Percentiles rank a stretch among this genome's conserved stretches.
Conservation (phyloP, 768 basidiomycete genomes). For the Panus rudis region DNA sequence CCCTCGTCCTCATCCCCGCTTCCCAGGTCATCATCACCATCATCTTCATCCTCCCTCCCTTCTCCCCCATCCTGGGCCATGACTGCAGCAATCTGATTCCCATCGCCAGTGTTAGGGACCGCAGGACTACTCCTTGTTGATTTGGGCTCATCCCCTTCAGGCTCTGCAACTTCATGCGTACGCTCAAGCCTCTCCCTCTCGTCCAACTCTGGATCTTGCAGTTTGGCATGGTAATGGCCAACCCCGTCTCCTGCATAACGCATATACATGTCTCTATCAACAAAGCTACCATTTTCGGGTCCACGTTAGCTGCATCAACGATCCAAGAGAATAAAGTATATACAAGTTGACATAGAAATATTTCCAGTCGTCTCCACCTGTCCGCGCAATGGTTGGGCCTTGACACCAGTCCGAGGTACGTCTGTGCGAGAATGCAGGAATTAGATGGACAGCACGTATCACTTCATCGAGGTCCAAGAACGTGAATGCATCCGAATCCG, state of each 20-base stretch:
- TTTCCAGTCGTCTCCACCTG: conserved; percentile 3
- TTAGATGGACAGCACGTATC: conserved; percentile 20
- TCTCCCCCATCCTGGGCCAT: background rate
- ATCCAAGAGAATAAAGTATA: background rate
- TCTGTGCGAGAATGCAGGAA: conserved; percentile 22
- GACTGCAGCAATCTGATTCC: too few relatives aligned
- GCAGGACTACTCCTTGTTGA: background rate
- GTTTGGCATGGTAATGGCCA: conserved; percentile 1
- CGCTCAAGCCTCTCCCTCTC: too few relatives aligned
- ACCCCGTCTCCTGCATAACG: conserved; percentile 7
- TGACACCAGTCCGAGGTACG: background rate
- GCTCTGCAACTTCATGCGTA: background rate
- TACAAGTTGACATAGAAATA: conserved; percentile 5
- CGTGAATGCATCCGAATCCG: conserved; percentile 18
- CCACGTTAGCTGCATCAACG: background rate
- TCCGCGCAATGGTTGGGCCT: background rate
- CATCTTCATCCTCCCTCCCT: too few relatives aligned
- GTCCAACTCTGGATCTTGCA: too few relatives aligned
- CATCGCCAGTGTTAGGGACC: background rate
- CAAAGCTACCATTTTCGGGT: conserved; percentile 8
- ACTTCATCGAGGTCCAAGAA: conserved; percentile 23
- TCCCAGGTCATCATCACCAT: too few relatives aligned
- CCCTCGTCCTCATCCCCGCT: background rate
- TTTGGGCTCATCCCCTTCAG: background rate
- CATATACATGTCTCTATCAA: conserved; percentile 12